Percentiles rank a stretch among this genome's conserved stretches.
These are phyloP conservation scores for Pleurotus ostreatus DNA, from an alignment of 768 basidiomycete genomes.

Conservation along the genomic window DNA sequence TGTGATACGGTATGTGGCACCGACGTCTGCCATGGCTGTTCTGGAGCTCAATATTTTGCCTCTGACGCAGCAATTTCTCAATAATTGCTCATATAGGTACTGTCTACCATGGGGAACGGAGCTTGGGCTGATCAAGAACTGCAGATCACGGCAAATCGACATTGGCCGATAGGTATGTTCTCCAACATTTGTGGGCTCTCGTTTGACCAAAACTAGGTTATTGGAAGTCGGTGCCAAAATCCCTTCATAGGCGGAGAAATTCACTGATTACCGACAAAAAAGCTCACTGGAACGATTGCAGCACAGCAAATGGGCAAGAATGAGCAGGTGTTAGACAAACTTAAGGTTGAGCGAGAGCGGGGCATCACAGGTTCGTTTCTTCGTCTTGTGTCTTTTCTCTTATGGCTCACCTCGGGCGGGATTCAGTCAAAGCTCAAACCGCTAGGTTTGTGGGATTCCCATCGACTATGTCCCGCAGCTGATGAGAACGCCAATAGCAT, in stretches of 20 bases:
- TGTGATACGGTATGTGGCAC: conserved; percentile 50
- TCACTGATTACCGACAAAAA: conserved; percentile 16
- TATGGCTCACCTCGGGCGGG: background rate
- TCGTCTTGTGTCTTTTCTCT: background rate
- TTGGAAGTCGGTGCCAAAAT: conserved; percentile 56
- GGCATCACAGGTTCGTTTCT: conserved; percentile 80
- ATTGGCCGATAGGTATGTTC: conserved; percentile 73
- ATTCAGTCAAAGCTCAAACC: conserved; percentile 89
- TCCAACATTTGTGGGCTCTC: conserved; percentile 2
- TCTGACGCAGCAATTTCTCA: conserved; percentile 74
- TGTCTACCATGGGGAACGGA: background rate
- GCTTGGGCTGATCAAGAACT: conserved; percentile 3
- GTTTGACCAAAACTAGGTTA: conserved; percentile 37
- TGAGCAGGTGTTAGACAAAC: conserved; percentile 85
- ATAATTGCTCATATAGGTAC: conserved; percentile 94
- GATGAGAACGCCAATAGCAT: conserved; percentile 46
- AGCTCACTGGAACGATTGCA: conserved; percentile 87
- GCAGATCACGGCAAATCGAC: conserved; percentile 95
- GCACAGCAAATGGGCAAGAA: conserved; percentile 63
- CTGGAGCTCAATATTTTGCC: conserved; percentile 1
- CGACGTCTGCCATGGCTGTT: background rate
- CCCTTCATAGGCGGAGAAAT: background rate
- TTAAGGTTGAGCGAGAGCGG: conserved; percentile 95
- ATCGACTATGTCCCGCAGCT: too few relatives aligned
- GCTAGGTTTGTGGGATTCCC: conserved; percentile 51